Evolutionary conservation across 108 stramenopile genomes (phyloP).

Genomic region (Chaetoceros tenuissimus): DNA sequence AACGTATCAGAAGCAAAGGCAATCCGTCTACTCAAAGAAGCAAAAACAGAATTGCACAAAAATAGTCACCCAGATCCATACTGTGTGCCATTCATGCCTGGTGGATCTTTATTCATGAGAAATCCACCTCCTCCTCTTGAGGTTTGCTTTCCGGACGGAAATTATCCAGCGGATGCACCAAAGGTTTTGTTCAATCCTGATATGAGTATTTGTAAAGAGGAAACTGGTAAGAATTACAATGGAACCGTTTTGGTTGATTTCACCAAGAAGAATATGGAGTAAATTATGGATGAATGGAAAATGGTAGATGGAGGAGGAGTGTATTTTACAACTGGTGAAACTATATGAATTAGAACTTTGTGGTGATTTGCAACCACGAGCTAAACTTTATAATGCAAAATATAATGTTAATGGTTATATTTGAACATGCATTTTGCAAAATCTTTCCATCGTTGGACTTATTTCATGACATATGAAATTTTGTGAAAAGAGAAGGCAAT

Average conservation of each 20-base stretch:
- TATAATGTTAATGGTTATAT: no score
- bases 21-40: constrained; percentile 63
- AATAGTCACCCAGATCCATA: constrained; percentile 89
- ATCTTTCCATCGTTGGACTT: no score
- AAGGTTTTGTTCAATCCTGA: constrained; percentile 77
- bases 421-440: no score
- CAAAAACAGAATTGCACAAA: constrained; percentile 61
- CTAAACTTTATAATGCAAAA: no score
- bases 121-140: constrained; percentile 89
- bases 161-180: constrained; percentile 76
- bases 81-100: constrained; percentile 91
- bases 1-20: constrained; percentile 56
- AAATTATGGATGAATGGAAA: constrained; percentile 4
- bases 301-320: not conserved
- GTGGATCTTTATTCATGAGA: constrained; percentile 96
- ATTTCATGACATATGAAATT: no score
- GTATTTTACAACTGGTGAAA: no score
- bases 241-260: constrained; percentile 85
- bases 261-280: constrained; percentile 89
- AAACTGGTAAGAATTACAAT: constrained; percentile 61
- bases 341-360: no score
- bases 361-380: no score
- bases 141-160: constrained; percentile 90
- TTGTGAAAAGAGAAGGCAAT: no score
- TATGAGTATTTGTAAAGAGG: constrained; percentile 68